Percentiles rank a stretch among this genome's conserved stretches.
phyloP scores from a whole-genome alignment of 1,139 yeast species.

The Ogataea hybrid region DNA sequence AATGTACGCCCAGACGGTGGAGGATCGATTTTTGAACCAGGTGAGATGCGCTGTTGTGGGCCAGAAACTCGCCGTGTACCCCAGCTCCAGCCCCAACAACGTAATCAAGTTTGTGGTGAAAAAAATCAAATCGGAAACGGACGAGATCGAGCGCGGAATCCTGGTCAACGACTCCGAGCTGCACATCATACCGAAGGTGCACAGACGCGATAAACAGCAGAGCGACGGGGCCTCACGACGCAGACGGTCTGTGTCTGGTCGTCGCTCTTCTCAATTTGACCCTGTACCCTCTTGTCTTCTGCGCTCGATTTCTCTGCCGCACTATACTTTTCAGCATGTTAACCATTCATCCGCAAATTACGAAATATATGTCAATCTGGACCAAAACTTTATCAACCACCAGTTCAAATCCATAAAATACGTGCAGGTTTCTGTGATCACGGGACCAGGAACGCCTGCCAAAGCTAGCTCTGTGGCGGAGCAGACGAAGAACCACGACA shows the following conservation, averaged over 20 bases:
- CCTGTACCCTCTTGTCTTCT: conserved; percentile 42
- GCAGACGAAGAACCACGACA: conserved; percentile 8
- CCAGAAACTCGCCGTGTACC: conserved; percentile 68
- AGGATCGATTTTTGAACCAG: conserved; percentile 72
- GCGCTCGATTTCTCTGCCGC: conserved; percentile 60
- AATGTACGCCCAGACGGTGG: conserved; percentile 74
- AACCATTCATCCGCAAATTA: conserved; percentile 6
- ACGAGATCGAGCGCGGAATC: conserved; percentile 29
- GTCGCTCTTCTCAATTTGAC: conserved; percentile 28
- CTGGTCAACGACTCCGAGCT: conserved; percentile 75
- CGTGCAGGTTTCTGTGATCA: conserved; percentile 59
- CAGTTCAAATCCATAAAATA: conserved; percentile 39
- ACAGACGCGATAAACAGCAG: conserved; percentile 33
- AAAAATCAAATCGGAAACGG: conserved; percentile 62
- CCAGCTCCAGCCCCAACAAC: conserved; percentile 61
- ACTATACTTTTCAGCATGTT: conserved; percentile 32
- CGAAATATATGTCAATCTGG: conserved; percentile 18
- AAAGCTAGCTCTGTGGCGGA: conserved; percentile 22
- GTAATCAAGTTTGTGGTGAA: conserved; percentile 53
- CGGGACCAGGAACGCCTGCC: conserved; percentile 44
- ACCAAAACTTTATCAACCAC: conserved; percentile 35
- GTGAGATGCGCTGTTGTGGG: conserved; percentile 68
- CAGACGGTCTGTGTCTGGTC: conserved; percentile 36
- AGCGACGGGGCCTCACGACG: conserved; percentile 24
- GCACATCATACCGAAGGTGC: conserved; percentile 75